phyloP scores from a whole-genome alignment of 208 protist species.

The Wallacemonas collosoma region DNA sequence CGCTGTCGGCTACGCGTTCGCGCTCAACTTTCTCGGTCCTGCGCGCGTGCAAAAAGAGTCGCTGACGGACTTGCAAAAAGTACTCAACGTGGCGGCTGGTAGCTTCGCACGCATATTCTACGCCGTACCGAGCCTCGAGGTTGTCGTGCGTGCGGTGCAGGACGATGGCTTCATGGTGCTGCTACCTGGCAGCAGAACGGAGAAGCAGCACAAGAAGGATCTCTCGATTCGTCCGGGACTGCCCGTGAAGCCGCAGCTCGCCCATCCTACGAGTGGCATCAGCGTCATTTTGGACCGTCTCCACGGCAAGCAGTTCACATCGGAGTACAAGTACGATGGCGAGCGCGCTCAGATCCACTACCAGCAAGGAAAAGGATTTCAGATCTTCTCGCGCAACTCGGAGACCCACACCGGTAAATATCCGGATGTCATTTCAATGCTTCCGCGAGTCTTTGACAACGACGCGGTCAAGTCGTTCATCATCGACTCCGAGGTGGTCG shows the following conservation, averaged over 20 bases:
- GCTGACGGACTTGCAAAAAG: slow-evolving; percentile 59
- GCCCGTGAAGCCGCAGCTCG: slow-evolving; percentile 99
- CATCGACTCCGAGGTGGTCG: slow-evolving; percentile 98
- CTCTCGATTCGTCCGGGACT: slow-evolving; percentile 90
- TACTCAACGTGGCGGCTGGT: slow-evolving; percentile 59
- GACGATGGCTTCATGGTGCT: slow-evolving; percentile 78
- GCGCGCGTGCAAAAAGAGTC: slow-evolving; percentile 35
- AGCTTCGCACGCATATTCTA: slow-evolving; percentile 74
- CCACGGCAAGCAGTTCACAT: slow-evolving; percentile 94
- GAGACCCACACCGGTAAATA: slow-evolving; percentile 99
- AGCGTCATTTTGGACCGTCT: slow-evolving; percentile 84
- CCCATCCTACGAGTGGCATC: slow-evolving; percentile 97
- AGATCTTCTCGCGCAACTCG: slow-evolving; percentile 98
- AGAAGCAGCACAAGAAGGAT: slow-evolving; percentile 34
- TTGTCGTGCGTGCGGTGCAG: slow-evolving; percentile 72
- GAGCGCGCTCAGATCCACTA: slow-evolving; percentile 97
- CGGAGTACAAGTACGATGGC: slow-evolving; percentile 99
- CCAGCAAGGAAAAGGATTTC: slow-evolving; percentile 61
- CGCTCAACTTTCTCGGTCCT: slow-evolving; percentile 67
- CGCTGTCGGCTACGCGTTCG: slow-evolving; percentile 94
- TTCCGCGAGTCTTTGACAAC: slow-evolving; percentile 59
- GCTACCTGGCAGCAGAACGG: slow-evolving; percentile 49
- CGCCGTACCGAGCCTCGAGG: slow-evolving; percentile 87
- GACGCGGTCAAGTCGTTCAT: slow-evolving; percentile 95
- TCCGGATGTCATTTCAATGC: slow-evolving; percentile 95